Percentiles rank a stretch among this genome's conserved stretches.
phyloP scores from a whole-genome alignment of 768 basidiomycete species.

The Boletellus ananiceps region DNA sequence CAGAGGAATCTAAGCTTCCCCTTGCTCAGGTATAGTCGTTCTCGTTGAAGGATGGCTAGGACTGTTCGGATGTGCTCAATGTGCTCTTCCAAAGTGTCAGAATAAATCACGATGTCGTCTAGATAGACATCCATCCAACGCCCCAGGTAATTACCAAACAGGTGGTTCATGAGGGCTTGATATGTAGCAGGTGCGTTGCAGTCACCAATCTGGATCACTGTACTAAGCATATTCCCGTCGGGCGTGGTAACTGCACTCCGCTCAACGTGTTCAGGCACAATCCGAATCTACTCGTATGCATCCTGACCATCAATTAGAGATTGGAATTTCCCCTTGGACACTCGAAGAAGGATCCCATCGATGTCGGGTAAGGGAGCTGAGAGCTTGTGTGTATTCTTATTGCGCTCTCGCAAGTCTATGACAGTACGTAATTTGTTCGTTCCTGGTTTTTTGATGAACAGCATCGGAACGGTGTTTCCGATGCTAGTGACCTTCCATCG shows the following conservation, averaged over 20 bases:
- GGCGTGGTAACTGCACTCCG: conserved; percentile 35
- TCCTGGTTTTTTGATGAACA: conserved; percentile 2
- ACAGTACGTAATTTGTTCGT: neutral
- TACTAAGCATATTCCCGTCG: conserved; percentile 36
- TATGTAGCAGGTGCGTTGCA: conserved; percentile 43
- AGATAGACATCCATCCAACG: conserved; percentile 8
- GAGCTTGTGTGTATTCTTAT: conserved; percentile 19
- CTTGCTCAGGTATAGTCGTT: conserved; percentile 36
- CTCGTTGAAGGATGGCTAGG: conserved; percentile 29
- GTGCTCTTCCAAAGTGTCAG: conserved; percentile 24
- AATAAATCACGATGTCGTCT: conserved; percentile 5
- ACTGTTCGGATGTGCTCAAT: conserved; percentile 28
- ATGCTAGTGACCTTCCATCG: neutral
- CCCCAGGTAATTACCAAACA: neutral
- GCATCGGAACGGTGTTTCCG: neutral
- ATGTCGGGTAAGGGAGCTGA: conserved; percentile 14
- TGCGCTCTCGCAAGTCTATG: conserved; percentile 5
- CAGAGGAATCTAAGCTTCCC: conserved; percentile 34
- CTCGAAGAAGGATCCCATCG: conserved; percentile 5
- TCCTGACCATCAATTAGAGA: conserved; percentile 13
- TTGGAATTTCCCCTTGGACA: neutral
- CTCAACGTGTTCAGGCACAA: conserved; percentile 1
- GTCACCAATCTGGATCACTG: conserved; percentile 9
- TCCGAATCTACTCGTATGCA: conserved; percentile 20
- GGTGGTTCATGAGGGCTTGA: conserved; percentile 24